A percentile compares a stretch with the other conserved stretches of the same genome.
These are phyloP conservation scores for Phytophthora aleatoria DNA, from an alignment of 352 stramenopile species.

Conservation along the genomic window DNA sequence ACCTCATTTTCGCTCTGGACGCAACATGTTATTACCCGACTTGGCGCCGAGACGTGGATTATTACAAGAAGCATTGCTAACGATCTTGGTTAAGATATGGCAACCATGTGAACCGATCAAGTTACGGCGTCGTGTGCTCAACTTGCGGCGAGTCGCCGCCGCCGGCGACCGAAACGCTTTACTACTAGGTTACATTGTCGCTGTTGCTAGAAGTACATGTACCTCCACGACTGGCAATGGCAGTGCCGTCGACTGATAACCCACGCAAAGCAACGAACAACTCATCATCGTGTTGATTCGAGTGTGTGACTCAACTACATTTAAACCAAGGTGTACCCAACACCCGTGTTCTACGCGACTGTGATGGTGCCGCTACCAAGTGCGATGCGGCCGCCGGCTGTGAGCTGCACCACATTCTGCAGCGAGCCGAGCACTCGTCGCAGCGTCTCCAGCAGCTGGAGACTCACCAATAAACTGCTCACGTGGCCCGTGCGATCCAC, in stretches of 20 bases:
- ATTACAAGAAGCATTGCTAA: neutral
- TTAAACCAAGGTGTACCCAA: neutral
- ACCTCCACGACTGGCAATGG: neutral
- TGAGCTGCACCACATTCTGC: constrained; percentile 25
- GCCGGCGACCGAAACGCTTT: too few relatives aligned
- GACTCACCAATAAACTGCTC: constrained; percentile 25
- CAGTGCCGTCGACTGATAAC: neutral
- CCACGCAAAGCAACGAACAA: neutral
- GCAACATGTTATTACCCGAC: neutral
- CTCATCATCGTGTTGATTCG: neutral
- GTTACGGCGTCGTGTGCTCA: too few relatives aligned
- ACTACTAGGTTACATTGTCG: too few relatives aligned
- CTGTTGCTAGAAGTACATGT: too few relatives aligned
- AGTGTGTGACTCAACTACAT: neutral
- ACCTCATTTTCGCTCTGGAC: neutral
- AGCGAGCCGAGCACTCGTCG: constrained; percentile 33
- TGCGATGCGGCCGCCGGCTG: constrained; percentile 18
- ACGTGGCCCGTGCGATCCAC: constrained; percentile 34
- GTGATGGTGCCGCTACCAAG: constrained; percentile 36
- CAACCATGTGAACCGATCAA: too few relatives aligned
- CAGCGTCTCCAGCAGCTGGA: constrained; percentile 41
- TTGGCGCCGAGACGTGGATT: neutral
- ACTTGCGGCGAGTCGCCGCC: too few relatives aligned
- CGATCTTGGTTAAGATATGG: neutral
- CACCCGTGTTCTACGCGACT: constrained; percentile 11